phyloP scores from a whole-genome alignment of 2,329 filamentous ascomycete genomes.

The Alternaria conjuncta region DNA sequence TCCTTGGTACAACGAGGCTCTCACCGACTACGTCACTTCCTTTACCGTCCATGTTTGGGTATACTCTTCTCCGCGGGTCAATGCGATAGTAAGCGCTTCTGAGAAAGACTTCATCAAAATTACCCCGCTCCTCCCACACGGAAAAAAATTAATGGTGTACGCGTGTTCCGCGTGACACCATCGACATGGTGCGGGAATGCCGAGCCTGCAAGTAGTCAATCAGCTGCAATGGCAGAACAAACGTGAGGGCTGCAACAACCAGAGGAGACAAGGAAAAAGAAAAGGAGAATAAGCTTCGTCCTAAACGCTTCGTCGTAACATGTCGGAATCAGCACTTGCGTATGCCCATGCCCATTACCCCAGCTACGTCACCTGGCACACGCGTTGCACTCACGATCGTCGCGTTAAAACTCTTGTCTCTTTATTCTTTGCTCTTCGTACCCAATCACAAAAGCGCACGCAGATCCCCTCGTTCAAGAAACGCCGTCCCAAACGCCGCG shows the following conservation, averaged over 20 bases:
- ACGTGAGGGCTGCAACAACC: background rate
- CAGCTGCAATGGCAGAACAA: conserved; percentile 1
- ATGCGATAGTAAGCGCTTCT: background rate
- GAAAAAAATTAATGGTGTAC: background rate
- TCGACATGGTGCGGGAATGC: background rate
- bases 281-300: background rate
- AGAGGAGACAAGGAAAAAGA: background rate
- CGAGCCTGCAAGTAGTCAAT: background rate
- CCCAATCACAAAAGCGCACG: background rate
- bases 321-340: background rate
- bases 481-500: conserved; percentile 18
- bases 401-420: background rate
- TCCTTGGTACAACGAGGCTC: conserved; percentile 15
- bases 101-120: background rate
- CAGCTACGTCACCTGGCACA: background rate
- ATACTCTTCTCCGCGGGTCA: background rate
- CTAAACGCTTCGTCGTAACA: background rate
- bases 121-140: background rate
- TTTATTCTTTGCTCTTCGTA: background rate
- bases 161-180: conserved; percentile 1
- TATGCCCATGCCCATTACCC: background rate
- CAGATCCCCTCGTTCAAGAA: background rate
- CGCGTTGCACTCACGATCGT: background rate
- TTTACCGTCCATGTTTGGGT: background rate
- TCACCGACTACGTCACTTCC: conserved; percentile 32